Evolutionary conservation across 495 filamentous ascomycete species (phyloP).

Genomic region (Aspergillus mulundensis): DNA sequence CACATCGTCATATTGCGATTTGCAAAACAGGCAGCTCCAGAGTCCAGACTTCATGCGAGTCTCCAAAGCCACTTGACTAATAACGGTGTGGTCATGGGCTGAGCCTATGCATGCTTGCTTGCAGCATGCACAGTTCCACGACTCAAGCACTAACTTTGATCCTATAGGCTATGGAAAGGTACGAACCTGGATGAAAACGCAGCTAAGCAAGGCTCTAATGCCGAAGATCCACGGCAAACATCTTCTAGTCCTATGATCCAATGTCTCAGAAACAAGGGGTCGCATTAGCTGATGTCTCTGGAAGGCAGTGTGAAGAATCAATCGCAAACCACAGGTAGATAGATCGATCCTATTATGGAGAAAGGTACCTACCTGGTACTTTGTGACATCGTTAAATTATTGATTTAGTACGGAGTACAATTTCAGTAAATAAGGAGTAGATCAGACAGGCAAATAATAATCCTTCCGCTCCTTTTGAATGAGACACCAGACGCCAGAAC

Average conservation of each 20-base stretch:
- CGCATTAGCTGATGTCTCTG: neutral
- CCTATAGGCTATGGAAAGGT: neutral
- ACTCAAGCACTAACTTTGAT: neutral
- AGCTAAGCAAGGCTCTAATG: slow-evolving; percentile 8
- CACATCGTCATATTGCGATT: neutral
- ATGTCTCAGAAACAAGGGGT: neutral
- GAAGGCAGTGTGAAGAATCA: neutral
- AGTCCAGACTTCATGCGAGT: neutral
- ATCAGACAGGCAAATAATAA: neutral
- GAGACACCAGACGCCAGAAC: slow-evolving; percentile 4
- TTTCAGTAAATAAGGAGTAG: neutral
- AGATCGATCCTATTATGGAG: neutral
- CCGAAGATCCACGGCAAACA: slow-evolving; percentile 7
- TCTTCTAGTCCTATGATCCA: neutral
- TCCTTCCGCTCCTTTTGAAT: neutral
- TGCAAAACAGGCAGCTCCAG: neutral
- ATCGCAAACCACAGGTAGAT: neutral
- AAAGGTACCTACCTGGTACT: neutral
- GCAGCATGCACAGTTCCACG: neutral
- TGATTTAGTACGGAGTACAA: neutral
- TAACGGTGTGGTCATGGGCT: neutral
- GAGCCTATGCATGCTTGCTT: slow-evolving; percentile 1
- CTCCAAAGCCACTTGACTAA: neutral
- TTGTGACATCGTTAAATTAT: neutral
- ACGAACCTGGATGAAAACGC: neutral